Base-by-base conservation (phyloP, 2,329 filamentous ascomycete species). In the Penicillium psychrosexuale region DNA sequence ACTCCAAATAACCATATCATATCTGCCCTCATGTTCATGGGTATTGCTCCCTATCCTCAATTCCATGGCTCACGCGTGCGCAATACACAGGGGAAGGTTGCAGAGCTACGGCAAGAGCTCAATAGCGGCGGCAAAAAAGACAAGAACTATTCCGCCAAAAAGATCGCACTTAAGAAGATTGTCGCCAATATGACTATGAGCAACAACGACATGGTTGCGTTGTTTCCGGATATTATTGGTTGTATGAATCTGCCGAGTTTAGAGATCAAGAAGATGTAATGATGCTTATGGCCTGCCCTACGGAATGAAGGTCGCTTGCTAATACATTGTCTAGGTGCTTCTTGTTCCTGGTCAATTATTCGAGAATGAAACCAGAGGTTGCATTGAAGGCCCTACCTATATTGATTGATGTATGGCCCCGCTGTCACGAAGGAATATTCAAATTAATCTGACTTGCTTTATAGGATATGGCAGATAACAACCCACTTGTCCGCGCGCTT, bases 111-210 rank as follows among this genome's bases (percentile, higher is more conserved):
- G 74, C 85, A 89, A 72, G 94, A 99, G 80, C 84, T 99, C 72
- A 92, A 91, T 76, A 90, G 87, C 75, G 91, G 91, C 72, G 88
- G 90, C 64, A 97, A 96, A 81, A 99, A 97, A 80, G 94, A 99
- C 79, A 97, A 97, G 83, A 96, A 95, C 77, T 88, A 91, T 77
- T 84, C 88, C 42, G 85, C 86, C 63, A 99, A 97, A 82, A 97
- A 97, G 84, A 95, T 97, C 70, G 92, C 94, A 11, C 82, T 99
- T 60, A 99, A 99, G 83, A 97, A 97, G 82, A 97, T 99, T 65
- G 94, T 99, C 66, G 94, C 94, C 72, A 99, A 99, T 73, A 99
- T 99, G 94, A 99, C 94, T 62, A 99, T 99, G 94, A 97, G 93
- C 84, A 99, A 99, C 78, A 99, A 97, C 71, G 94, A 99, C 75